Conservation (phyloP, 2,329 filamentous ascomycete genomes). For the Chaetoscypha palmicola region DNA sequence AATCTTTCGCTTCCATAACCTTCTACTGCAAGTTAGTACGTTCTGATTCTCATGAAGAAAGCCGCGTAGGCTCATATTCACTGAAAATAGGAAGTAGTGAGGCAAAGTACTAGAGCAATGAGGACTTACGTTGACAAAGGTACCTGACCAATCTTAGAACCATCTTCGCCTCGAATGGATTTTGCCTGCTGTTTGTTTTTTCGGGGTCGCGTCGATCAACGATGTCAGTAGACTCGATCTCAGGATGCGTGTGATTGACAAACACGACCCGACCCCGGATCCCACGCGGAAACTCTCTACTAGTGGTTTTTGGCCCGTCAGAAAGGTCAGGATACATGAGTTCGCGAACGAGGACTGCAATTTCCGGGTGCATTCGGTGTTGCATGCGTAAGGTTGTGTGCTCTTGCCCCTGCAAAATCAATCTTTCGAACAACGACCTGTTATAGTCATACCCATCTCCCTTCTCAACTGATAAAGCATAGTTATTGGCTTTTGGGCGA, state of each 20-base stretch:
- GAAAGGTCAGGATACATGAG: conserved; percentile 56
- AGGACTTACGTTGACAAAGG: conserved; percentile 46
- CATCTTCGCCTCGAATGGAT: conserved; percentile 59
- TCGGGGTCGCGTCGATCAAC: conserved; percentile 44
- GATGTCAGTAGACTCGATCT: conserved; percentile 39
- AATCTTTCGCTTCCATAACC: conserved; percentile 59
- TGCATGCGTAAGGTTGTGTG: conserved; percentile 52
- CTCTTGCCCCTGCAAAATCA: conserved; percentile 48
- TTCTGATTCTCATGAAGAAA: too few species aligned
- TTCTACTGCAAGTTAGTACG: conserved; percentile 30
- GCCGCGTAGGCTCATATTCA: too few species aligned
- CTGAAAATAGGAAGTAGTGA: neutral
- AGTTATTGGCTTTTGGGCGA: conserved; percentile 56
- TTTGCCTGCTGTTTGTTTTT: conserved; percentile 48
- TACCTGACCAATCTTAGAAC: conserved; percentile 59
- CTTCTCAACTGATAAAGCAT: conserved; percentile 52
- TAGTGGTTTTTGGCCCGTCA: conserved; percentile 45
- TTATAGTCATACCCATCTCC: conserved; percentile 62
- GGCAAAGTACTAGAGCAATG: neutral
- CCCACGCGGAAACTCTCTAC: conserved; percentile 45
- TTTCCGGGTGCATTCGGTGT: conserved; percentile 63
- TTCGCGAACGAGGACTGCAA: conserved; percentile 50
- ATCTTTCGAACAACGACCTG: conserved; percentile 60
- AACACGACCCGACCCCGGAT: conserved; percentile 57
- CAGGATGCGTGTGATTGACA: conserved; percentile 52